Evolutionary conservation across 139 green algal genomes (phyloP).

Genomic region (Axilococcus clingmanii): DNA sequence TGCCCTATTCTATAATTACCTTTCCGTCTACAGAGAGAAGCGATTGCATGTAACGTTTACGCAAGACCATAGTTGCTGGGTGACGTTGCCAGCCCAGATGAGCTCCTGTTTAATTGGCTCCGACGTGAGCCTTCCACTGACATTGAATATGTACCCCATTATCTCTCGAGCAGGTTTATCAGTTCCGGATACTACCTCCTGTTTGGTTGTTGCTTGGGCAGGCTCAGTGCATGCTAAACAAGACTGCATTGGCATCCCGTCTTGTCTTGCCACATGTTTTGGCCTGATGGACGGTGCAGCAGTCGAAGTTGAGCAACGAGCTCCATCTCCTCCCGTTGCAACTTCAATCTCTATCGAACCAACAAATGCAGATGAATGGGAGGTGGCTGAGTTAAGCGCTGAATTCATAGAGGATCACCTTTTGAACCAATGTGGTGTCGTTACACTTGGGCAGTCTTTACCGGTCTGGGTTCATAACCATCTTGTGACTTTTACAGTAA

Average conservation of each 20-base stretch:
- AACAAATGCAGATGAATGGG: constrained; percentile 65
- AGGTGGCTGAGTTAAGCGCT: constrained; percentile 71
- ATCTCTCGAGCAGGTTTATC: no score
- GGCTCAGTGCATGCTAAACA: neutral
- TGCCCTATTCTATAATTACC: no score
- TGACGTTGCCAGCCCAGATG: no score
- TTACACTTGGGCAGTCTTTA: constrained; percentile 45
- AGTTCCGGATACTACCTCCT: no score
- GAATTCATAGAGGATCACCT: constrained; percentile 65
- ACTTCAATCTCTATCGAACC: constrained; percentile 45
- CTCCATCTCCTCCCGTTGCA: constrained; percentile 27
- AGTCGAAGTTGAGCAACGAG: neutral
- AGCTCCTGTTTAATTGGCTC: no score
- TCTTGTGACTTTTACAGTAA: constrained; percentile 25
- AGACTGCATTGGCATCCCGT: constrained; percentile 1
- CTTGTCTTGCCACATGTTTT: neutral
- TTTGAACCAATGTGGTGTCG: constrained; percentile 56
- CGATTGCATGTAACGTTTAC: no score
- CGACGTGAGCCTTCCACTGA: no score
- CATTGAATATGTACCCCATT: no score
- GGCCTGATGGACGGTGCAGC: neutral
- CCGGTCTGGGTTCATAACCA: constrained; percentile 48
- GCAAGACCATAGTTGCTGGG: no score
- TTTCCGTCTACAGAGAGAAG: no score
- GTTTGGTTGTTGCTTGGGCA: constrained; percentile 2